These are phyloP conservation scores for Pseudofabraea citricarpa DNA, from an alignment of 2,329 filamentous ascomycete species.

Conservation along the genomic window DNA sequence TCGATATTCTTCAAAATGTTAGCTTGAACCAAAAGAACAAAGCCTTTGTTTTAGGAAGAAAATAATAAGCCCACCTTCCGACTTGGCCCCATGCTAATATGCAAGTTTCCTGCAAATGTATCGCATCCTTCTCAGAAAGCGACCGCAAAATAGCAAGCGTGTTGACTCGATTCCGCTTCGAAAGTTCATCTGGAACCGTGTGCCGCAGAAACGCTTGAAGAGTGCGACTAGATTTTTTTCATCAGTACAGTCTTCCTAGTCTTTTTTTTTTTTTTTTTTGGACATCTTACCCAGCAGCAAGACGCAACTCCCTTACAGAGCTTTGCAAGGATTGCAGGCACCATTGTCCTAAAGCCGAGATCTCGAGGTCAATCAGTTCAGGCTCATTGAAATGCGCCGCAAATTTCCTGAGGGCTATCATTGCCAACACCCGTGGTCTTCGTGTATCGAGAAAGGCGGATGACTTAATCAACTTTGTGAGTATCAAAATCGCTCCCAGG, in stretches of 20 bases:
- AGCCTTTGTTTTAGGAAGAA: too few relatives aligned
- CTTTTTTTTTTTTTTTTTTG: neutral
- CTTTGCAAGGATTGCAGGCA: constrained; percentile 78
- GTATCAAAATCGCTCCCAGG: constrained; percentile 38
- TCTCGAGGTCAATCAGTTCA: constrained; percentile 60
- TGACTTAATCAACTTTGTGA: constrained; percentile 39
- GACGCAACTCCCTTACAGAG: constrained; percentile 77
- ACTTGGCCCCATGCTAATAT: constrained; percentile 84
- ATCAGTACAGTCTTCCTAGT: constrained; percentile 11
- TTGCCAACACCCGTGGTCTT: constrained; percentile 63
- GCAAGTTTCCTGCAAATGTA: constrained; percentile 73
- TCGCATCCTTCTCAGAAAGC: constrained; percentile 63
- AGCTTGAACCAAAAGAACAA: constrained; percentile 2
- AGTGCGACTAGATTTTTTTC: constrained; percentile 43
- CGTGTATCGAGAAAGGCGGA: constrained; percentile 47
- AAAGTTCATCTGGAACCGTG: constrained; percentile 33
- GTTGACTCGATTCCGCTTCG: constrained; percentile 61
- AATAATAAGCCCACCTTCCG: constrained; percentile 50
- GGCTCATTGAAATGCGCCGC: constrained; percentile 59
- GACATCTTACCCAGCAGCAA: constrained; percentile 63
- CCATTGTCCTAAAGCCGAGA: constrained; percentile 69
- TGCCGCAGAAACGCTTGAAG: constrained; percentile 60
- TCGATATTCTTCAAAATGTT: constrained; percentile 49
- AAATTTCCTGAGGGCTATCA: constrained; percentile 66
- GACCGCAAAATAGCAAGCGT: constrained; percentile 67